These are phyloP conservation scores for Cylindricascospora bacillispora DNA, from an alignment of 1,139 yeast genomes.

Conservation along the genomic window DNA sequence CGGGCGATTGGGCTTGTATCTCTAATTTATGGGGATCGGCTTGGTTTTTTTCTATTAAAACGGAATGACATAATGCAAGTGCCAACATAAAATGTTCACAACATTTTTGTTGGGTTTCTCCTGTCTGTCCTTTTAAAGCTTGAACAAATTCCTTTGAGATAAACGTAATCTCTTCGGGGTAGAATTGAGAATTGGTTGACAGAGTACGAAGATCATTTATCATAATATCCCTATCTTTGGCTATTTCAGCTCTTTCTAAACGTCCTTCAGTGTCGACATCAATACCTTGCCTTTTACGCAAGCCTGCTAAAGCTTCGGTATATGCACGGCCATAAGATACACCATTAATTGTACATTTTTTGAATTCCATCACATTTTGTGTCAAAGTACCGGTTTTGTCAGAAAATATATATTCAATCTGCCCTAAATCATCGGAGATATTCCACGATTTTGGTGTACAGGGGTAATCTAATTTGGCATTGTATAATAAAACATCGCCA, in stretches of 20 bases:
- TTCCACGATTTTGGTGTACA: slow-evolving; percentile 97
- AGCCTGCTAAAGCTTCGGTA: slow-evolving; percentile 90
- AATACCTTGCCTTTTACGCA: slow-evolving; percentile 76
- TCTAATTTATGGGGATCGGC: slow-evolving; percentile 44
- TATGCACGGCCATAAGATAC: slow-evolving; percentile 81
- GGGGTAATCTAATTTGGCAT: slow-evolving; percentile 76
- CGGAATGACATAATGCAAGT: slow-evolving; percentile 85
- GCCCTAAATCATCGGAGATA: slow-evolving; percentile 94
- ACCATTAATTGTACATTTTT: slow-evolving; percentile 83
- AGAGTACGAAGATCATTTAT: slow-evolving; percentile 36
- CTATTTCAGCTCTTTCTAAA: slow-evolving; percentile 50
- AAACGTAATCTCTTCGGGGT: slow-evolving; percentile 62
- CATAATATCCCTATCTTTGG: slow-evolving; percentile 55
- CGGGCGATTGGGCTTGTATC: slow-evolving; percentile 95
- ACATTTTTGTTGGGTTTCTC: slow-evolving; percentile 47
- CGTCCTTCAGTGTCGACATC: slow-evolving; percentile 61
- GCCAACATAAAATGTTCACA: slow-evolving; percentile 76
- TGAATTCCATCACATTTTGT: slow-evolving; percentile 94
- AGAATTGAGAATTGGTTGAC: slow-evolving; percentile 40
- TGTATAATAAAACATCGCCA: slow-evolving; percentile 79
- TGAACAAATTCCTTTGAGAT: slow-evolving; percentile 54
- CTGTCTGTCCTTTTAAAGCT: slow-evolving; percentile 39
- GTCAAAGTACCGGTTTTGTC: slow-evolving; percentile 97
- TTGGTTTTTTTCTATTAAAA: slow-evolving; percentile 59
- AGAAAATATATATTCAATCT: slow-evolving; percentile 87